Conservation (phyloP, 2,329 filamentous ascomycete genomes). For the Ophiocordyceps camponoti-leonardi region DNA sequence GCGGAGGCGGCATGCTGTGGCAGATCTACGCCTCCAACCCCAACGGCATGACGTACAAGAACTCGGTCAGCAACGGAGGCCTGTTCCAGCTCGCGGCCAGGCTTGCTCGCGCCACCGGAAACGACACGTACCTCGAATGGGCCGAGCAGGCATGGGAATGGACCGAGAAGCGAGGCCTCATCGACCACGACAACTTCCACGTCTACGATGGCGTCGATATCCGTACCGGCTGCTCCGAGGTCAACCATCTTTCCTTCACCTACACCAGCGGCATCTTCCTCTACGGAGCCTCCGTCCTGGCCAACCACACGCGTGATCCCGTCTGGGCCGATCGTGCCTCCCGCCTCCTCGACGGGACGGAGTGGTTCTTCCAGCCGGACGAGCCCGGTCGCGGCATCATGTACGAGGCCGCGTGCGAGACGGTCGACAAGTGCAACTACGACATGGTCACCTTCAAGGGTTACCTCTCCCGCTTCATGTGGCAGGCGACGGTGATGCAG, state of each 20-base stretch:
- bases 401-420: conserved; percentile 51
- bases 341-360: conserved; percentile 32
- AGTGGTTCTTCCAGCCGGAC: conserved; percentile 35
- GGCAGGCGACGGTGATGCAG: conserved; percentile 36
- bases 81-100: conserved; percentile 69
- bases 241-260: conserved; percentile 41
- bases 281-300: conserved; percentile 45
- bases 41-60: conserved; percentile 69
- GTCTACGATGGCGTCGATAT: conserved; percentile 48
- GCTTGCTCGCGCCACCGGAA: conserved; percentile 51
- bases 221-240: conserved; percentile 31
- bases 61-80: conserved; percentile 64
- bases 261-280: conserved; percentile 51
- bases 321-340: conserved; percentile 36
- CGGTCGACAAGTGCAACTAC: conserved; percentile 33
- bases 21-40: conserved; percentile 63
- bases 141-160: conserved; percentile 51
- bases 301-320: conserved; percentile 36
- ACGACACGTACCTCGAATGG: conserved; percentile 50
- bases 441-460: conserved; percentile 55
- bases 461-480: conserved; percentile 48
- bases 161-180: conserved; percentile 37
- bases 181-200: conserved; percentile 30
- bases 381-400: conserved; percentile 40
- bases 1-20: conserved; percentile 60